A percentile compares a stretch with the other conserved stretches of the same genome.
phyloP scores from a whole-genome alignment of 305 asterid species.

The Fraxinus velutina region DNA sequence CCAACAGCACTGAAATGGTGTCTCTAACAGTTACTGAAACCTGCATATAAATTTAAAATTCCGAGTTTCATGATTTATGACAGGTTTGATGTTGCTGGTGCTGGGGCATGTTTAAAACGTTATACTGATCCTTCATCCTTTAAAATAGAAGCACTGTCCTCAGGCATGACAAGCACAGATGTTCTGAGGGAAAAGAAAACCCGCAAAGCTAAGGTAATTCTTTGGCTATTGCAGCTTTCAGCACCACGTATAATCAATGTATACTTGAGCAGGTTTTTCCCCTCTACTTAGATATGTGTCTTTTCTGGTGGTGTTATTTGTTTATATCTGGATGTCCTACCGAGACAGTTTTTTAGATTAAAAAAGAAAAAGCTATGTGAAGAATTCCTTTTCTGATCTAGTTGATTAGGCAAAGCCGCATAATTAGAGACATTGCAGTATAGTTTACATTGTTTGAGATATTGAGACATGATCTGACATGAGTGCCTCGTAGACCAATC shows the following conservation, averaged over 20 bases:
- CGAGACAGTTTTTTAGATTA: background rate
- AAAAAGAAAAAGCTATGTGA: background rate
- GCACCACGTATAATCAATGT: background rate
- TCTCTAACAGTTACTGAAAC: background rate
- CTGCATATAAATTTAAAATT: background rate
- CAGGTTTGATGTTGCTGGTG: constrained; percentile 92
- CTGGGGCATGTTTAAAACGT: constrained; percentile 91
- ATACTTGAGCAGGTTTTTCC: background rate
- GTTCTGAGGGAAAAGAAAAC: constrained; percentile 61
- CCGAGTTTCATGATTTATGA: background rate
- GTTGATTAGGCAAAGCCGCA: background rate
- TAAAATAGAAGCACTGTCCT: constrained; percentile 49
- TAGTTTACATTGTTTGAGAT: background rate
- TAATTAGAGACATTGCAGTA: background rate
- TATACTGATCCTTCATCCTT: constrained; percentile 82
- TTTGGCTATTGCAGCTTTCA: constrained; percentile 17
- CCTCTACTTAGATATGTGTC: constrained; percentile 5
- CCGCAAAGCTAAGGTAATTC: constrained; percentile 69
- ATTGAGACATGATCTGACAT: background rate
- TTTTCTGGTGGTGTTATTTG: constrained; percentile 16
- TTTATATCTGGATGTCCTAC: constrained; percentile 1
- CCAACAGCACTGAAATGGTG: background rate
- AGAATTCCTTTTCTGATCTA: background rate
- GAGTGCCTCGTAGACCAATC: background rate
- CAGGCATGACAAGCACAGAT: constrained; percentile 43